Evolutionary conservation across 805 yeast genomes (phyloP), one percentile per base, ranked within the genome.

Genomic region (Cyberlindnera bimundalis): DNA sequence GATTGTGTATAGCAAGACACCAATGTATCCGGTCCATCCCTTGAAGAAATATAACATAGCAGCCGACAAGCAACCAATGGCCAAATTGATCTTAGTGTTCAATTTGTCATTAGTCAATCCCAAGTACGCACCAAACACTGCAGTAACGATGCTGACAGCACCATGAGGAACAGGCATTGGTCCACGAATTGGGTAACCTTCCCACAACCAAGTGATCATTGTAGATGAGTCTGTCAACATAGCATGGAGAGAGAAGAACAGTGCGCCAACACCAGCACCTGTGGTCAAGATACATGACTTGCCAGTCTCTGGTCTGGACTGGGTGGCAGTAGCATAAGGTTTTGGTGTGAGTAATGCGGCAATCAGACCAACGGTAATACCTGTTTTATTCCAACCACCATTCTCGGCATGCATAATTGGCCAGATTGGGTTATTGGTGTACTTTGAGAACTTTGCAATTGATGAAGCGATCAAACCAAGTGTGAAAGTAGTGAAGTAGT

Each of bases 351-450:
- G 67, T n/a, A 77, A 51, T 3, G 91, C 89, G 29, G 79, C 73
- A 9, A 74, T 48, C 5, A 81, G 52, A 17, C 95, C 96, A 37
- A 84, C 45, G 4, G 69, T 61, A 3, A 88, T 61, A 29, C 93
- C 95, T 23, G 78, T 64, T 38, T 69, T 70, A 62, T 91, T 91
- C 71, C 78, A 78, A 12, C 99, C 99, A 15, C 97, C 96, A 52
- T 86, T 89, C 11, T 69, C 74, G 14, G 71, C 71, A 59, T 89
- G 81, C 90, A 93, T 81, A 37, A 90, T 84, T 21, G 98, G 95
- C 99, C 99, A 93, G 35, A 89, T 69, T 28, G 99, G 99, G 59
- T 93, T 93, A 58, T 90, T 90, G 3, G 98, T 79, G 64, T 76
- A 84, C 53, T 73, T 76, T 9, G 82, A 76, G 65, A 75, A 84